Base-by-base conservation (phyloP, 2,329 filamentous ascomycete genomes). In the Colletotrichum sidae region DNA sequence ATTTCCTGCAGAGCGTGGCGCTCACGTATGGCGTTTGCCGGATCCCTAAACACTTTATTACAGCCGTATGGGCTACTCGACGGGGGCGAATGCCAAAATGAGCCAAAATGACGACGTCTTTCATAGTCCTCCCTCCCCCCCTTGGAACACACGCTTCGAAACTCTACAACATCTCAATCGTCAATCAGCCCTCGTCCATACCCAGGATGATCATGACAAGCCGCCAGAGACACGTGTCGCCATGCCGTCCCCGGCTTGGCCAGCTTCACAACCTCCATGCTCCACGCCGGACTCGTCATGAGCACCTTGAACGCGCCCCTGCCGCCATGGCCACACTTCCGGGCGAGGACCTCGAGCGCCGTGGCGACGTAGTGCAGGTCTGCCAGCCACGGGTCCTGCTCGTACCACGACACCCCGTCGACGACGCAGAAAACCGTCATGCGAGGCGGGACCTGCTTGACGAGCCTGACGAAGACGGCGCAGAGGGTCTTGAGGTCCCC, bases 361-460 rank as follows among this genome's bases (percentile, higher is more conserved):
- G 11, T 44, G 10, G 39, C 52, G 17, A 44, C 39, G 11, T 44
- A 35, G 15, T 44, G 11, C 12, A 45, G 38, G 13, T 54, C 52
- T 8, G 17, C 17, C 52, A n/a, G 17, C 52, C 52, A 54, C 39
- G 52, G 38, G 8, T 11, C 37, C 39, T 44, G 52, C 38, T 54
- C 52, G 13, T 44, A 54, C 52, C 52, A 45, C 10, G 52, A 54
- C 11, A 54, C n/a, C 25, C 39, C 52, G 35, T 54, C 52, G 8
- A 54, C 25, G 13, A 54, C 15, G 52, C 52, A 54, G 52, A 54
- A 54, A 12, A 54, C 17, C 17, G 51, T 44, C 51, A 44, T 35
- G 10, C 42, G 51, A 6, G 51, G 11, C 38, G 51, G 51, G 10
- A 37, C 39, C 39, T 54, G 51, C 11, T 54, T 39, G 39, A 54